These are phyloP conservation scores for Colletotrichum higginsianum DNA, from an alignment of 2,329 filamentous ascomycete species.

Conservation along the genomic window DNA sequence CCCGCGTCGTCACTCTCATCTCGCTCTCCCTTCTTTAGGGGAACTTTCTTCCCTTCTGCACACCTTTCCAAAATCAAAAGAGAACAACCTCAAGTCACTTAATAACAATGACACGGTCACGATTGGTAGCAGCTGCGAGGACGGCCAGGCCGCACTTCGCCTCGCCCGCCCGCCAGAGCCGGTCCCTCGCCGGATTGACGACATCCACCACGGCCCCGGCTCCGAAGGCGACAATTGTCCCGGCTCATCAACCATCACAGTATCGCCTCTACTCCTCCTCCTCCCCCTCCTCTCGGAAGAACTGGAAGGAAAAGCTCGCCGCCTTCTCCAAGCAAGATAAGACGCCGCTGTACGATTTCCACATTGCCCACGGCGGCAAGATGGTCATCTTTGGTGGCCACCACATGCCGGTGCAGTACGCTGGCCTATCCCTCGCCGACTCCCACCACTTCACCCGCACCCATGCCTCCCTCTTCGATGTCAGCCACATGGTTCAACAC, in stretches of 20 bases:
- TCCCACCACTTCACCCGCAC: slow-evolving; percentile 92
- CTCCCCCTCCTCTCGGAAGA: slow-evolving; percentile 30
- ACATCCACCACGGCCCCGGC: slow-evolving; percentile 22
- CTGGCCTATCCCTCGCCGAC: slow-evolving; percentile 80
- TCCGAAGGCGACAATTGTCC: slow-evolving; percentile 14
- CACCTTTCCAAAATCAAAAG: slow-evolving; percentile 1
- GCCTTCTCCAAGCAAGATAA: slow-evolving; percentile 61
- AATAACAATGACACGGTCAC: slow-evolving; percentile 29
- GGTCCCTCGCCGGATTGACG: slow-evolving; percentile 23
- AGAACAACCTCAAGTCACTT: slow-evolving; percentile 7
- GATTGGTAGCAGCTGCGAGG: slow-evolving; percentile 32
- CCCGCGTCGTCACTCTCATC: slow-evolving; percentile 12
- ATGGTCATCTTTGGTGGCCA: slow-evolving; percentile 98
- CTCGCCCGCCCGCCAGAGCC: slow-evolving; percentile 29
- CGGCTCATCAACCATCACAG: neutral
- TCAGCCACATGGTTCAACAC: slow-evolving; percentile 97
- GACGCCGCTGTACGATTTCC: slow-evolving; percentile 85
- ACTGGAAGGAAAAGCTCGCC: slow-evolving; percentile 44
- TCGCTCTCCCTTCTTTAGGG: slow-evolving; percentile 1
- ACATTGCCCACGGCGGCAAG: slow-evolving; percentile 85
- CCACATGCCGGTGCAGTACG: slow-evolving; percentile 93
- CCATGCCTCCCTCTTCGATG: slow-evolving; percentile 93
- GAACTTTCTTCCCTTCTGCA: neutral
- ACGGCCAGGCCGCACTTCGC: slow-evolving; percentile 32
- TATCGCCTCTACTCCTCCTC: slow-evolving; percentile 34